Percentiles rank a stretch among this genome's conserved stretches.
These are phyloP conservation scores for Irpex rosettiformis DNA, from an alignment of 1,284 basidiomycete genomes.

Conservation along the genomic window DNA sequence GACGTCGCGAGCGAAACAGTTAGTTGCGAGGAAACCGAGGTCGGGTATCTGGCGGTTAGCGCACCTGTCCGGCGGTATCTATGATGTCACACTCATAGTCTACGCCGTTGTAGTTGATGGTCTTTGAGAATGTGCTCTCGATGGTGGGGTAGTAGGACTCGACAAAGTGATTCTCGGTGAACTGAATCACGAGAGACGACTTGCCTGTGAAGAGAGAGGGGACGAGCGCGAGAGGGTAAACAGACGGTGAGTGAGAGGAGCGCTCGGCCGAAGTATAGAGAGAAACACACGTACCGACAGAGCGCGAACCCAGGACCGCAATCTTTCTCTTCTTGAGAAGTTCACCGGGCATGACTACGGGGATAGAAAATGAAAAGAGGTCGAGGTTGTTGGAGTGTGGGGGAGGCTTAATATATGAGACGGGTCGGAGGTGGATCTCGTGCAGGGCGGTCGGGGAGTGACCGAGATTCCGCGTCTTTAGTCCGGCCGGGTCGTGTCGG, in stretches of 20 bases:
- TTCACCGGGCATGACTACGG: constrained; percentile 44
- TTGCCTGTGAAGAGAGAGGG: constrained; percentile 50
- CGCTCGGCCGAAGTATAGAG: neutral
- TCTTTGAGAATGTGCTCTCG: constrained; percentile 86
- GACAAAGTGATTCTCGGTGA: constrained; percentile 67
- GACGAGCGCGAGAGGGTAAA: constrained; percentile 12
- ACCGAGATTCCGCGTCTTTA: constrained; percentile 16
- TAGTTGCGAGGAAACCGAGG: neutral
- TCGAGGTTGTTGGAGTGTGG: neutral
- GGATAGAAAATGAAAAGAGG: constrained; percentile 15
- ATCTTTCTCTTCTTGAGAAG: constrained; percentile 82
- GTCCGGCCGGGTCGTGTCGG: constrained; percentile 7
- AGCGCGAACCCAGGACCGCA: constrained; percentile 76
- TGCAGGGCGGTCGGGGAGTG: constrained; percentile 7
- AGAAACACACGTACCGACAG: constrained; percentile 60
- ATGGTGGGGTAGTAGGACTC: constrained; percentile 95
- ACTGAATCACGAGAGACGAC: constrained; percentile 75
- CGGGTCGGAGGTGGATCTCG: constrained; percentile 9
- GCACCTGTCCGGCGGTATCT: constrained; percentile 94
- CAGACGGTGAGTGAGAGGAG: constrained; percentile 17
- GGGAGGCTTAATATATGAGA: constrained; percentile 18
- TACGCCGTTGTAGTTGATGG: constrained; percentile 77
- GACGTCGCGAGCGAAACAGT: constrained; percentile 8
- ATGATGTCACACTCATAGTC: constrained; percentile 97
- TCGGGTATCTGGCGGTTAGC: constrained; percentile 2